Evolutionary conservation across 2,329 filamentous ascomycete species (phyloP).

Genomic region (Fusarium kyushuense): DNA sequence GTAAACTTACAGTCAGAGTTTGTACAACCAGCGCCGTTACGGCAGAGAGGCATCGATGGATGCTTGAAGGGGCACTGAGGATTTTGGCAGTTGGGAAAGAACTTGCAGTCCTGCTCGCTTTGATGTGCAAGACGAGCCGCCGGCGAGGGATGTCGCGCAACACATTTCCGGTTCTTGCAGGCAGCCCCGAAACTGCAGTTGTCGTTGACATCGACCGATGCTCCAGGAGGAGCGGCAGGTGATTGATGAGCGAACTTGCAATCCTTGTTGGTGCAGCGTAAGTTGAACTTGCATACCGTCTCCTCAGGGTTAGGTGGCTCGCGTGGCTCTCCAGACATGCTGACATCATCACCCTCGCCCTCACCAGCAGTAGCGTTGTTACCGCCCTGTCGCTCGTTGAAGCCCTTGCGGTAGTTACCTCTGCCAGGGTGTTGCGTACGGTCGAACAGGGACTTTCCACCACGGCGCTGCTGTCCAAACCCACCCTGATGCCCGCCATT

Average conservation of each 20-base stretch:
- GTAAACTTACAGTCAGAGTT: slow-evolving; percentile 88
- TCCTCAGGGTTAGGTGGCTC: slow-evolving; percentile 71
- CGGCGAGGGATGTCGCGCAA: slow-evolving; percentile 90
- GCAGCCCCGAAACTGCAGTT: slow-evolving; percentile 87
- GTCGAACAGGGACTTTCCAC: slow-evolving; percentile 77
- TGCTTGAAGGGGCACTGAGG: slow-evolving; percentile 89
- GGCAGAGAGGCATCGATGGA: slow-evolving; percentile 85
- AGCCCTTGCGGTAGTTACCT: slow-evolving; percentile 65
- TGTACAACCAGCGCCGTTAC: slow-evolving; percentile 90
- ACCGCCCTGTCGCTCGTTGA: slow-evolving; percentile 55
- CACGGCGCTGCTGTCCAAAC: slow-evolving; percentile 52
- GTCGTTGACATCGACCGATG: slow-evolving; percentile 81
- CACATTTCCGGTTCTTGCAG: slow-evolving; percentile 97
- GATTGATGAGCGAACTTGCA: slow-evolving; percentile 97
- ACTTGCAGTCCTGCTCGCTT: slow-evolving; percentile 87
- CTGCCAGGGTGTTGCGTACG: slow-evolving; percentile 70
- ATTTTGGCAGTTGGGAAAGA: slow-evolving; percentile 92
- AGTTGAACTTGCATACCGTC: slow-evolving; percentile 88
- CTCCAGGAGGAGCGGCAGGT: slow-evolving; percentile 83
- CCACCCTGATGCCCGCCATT: slow-evolving; percentile 62
- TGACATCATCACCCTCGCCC: slow-evolving; percentile 69
- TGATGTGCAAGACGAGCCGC: slow-evolving; percentile 83
- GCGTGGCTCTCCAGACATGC: slow-evolving; percentile 67
- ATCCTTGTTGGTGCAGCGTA: slow-evolving; percentile 86
- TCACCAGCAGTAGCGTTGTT: slow-evolving; percentile 56